These are phyloP conservation scores for Scedosporium dehoogii DNA, from an alignment of 2,329 filamentous ascomycete genomes.

Conservation along the genomic window DNA sequence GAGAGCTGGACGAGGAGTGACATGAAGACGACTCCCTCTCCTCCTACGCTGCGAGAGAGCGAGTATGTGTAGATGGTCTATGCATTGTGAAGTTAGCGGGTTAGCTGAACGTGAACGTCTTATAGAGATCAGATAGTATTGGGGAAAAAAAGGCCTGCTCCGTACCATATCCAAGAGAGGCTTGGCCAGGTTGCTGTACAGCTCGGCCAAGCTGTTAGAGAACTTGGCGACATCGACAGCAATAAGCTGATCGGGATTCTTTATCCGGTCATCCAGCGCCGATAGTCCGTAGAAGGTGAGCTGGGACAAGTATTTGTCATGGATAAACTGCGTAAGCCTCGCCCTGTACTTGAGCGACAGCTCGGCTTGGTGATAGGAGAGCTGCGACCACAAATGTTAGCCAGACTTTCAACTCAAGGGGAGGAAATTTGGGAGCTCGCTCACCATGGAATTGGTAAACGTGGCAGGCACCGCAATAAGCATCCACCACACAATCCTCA, in stretches of 20 bases:
- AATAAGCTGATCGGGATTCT: conserved; percentile 95
- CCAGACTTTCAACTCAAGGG: background rate
- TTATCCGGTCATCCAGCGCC: conserved; percentile 91
- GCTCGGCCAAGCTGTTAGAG: conserved; percentile 84
- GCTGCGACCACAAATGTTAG: conserved; percentile 34
- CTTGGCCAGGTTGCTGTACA: conserved; percentile 95
- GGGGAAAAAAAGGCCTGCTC: conserved; percentile 11
- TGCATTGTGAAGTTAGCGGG: conserved; percentile 14
- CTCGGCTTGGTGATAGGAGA: conserved; percentile 95
- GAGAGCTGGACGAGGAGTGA: conserved; percentile 86
- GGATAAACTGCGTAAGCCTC: conserved; percentile 85
- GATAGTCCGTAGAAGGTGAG: conserved; percentile 97
- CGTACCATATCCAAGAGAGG: conserved; percentile 80
- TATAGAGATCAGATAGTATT: too few relatives aligned
- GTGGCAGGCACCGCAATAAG: conserved; percentile 89
- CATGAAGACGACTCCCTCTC: conserved; percentile 94
- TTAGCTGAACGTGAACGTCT: background rate
- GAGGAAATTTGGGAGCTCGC: conserved; percentile 15
- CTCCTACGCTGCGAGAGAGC: conserved; percentile 87
- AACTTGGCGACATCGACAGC: conserved; percentile 95
- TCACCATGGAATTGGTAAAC: conserved; percentile 96
- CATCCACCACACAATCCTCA: conserved; percentile 96
- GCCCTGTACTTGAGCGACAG: conserved; percentile 88
- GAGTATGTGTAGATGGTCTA: conserved; percentile 87
- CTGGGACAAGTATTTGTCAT: conserved; percentile 91